Evolutionary conservation across 1,284 basidiomycete species (phyloP), one percentile per base, ranked within the genome.

Genomic region (Microbotryum scabiosae): DNA sequence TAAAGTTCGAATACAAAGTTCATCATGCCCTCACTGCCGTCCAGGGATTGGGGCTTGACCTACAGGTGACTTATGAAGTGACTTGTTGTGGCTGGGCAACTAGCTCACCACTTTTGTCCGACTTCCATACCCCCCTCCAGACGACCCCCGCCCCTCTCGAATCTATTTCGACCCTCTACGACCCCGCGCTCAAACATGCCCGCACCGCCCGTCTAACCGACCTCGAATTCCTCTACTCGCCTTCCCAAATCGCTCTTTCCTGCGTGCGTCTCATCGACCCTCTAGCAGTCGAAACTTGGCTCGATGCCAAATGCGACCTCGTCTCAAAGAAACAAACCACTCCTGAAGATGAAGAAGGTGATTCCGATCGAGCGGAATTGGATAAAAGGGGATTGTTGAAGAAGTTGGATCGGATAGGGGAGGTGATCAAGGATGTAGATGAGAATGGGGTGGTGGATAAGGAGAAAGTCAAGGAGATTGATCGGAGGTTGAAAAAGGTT

Each of bases 161-260:
- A 16, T 2, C 46, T 12, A 25, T 64, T 21, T 20, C 54, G 2
- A 6, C 57, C 9, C 50, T 59, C 5, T 28, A 41, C 12, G 53
- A 56, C 8, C 57, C 46, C 36, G 61, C 63, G 7, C 59, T 61
- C 16, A 20, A 54, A 10, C 78, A 85, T 69, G 80, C 90, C 63
- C 82, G 85, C 32, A 77, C 80, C 23, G 85, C 88, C 21, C 85
- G 93, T 21, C 78, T 93, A 23, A 94, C 93, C 4, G 91, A 97
- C 73, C 86, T 84, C 20, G 94, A 98, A 74, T 84, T 98, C 70
- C 80, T 94, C 54, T 97, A 88, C 73, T 82, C 90, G 6, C 93
- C 94, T 0, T 86, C 90, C 3, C 94, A 97, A 76, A 93, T 98
- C 69, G 90, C 90, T 0, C 79, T 96, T n/a, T 87, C 90, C 1